Conservation (phyloP, 1,139 yeast genomes). For the Nakaseomyces kungkrabaensis region DNA sequence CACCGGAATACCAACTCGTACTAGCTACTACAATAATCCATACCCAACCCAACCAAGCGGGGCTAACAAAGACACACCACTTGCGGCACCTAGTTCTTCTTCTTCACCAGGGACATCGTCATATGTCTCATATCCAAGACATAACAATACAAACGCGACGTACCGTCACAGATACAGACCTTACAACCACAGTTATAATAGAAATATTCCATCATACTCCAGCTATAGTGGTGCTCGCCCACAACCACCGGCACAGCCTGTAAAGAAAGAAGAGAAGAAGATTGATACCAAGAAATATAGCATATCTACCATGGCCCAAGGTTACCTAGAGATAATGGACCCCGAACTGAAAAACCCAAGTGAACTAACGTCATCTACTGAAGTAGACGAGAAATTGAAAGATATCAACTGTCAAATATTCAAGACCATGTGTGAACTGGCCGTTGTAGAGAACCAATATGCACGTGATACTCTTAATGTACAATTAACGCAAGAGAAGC, state of each 20-base stretch:
- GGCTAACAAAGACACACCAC: not conserved
- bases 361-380: not conserved
- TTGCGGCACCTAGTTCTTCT: not conserved
- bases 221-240: not conserved
- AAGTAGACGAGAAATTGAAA: slow-evolving; percentile 15
- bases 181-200: too few relatives aligned
- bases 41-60: not conserved
- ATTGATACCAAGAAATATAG: not conserved
- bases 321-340: slow-evolving; percentile 3
- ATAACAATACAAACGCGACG: not conserved
- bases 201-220: too few relatives aligned
- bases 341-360: not conserved
- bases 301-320: not conserved
- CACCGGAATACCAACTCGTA: not conserved
- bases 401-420: slow-evolving; percentile 14
- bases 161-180: not conserved
- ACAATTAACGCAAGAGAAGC: slow-evolving; percentile 13
- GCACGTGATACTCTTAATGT: slow-evolving; percentile 11
- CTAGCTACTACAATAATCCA: not conserved
- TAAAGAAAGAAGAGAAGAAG: not conserved
- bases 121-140: too few relatives aligned
- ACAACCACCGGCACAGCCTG: not conserved
- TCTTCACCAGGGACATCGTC: not conserved
- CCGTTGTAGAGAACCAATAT: slow-evolving; percentile 19
- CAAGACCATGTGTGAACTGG: slow-evolving; percentile 19